These are phyloP conservation scores for Blastomyces gilchristii DNA, from an alignment of 2,329 filamentous ascomycete genomes.

Conservation along the genomic window DNA sequence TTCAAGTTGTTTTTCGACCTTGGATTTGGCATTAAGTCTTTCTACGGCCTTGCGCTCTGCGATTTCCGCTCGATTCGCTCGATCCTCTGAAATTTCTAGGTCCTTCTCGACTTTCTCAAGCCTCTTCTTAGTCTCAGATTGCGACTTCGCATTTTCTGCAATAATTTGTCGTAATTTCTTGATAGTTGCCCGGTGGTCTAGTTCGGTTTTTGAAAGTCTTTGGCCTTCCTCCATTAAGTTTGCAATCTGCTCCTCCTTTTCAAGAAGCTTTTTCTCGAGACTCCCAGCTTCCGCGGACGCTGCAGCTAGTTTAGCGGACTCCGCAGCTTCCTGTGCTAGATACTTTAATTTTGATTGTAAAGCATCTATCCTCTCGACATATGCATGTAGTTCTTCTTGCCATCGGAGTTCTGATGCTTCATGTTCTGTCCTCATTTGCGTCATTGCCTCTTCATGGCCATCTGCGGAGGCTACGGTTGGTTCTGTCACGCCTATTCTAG, in stretches of 20 bases:
- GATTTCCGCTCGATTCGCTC: slow-evolving; percentile 51
- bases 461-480: slow-evolving; percentile 14
- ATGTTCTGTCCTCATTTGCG: slow-evolving; percentile 42
- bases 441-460: slow-evolving; percentile 38
- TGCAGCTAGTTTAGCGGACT: slow-evolving; percentile 60
- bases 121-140: slow-evolving; percentile 44
- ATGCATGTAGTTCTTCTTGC: slow-evolving; percentile 71
- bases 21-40: slow-evolving; percentile 42
- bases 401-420: slow-evolving; percentile 48
- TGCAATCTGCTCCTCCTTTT: slow-evolving; percentile 85
- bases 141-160: slow-evolving; percentile 43
- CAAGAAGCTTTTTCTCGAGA: slow-evolving; percentile 66
- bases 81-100: slow-evolving; percentile 39
- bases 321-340: slow-evolving; percentile 66
- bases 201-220: slow-evolving; percentile 72
- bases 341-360: slow-evolving; percentile 86
- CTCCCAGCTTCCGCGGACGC: slow-evolving; percentile 54
- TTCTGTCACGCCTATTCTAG: slow-evolving; percentile 15
- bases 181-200: slow-evolving; percentile 71
- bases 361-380: slow-evolving; percentile 84
- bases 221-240: slow-evolving; percentile 86
- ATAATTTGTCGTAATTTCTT: slow-evolving; percentile 59
- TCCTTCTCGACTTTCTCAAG: slow-evolving; percentile 51
- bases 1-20: slow-evolving; percentile 49
- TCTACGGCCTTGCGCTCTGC: slow-evolving; percentile 48